These are phyloP conservation scores for Oryza glaberrima DNA, from an alignment of 176 grass and related monocot genomes.

Conservation along the genomic window DNA sequence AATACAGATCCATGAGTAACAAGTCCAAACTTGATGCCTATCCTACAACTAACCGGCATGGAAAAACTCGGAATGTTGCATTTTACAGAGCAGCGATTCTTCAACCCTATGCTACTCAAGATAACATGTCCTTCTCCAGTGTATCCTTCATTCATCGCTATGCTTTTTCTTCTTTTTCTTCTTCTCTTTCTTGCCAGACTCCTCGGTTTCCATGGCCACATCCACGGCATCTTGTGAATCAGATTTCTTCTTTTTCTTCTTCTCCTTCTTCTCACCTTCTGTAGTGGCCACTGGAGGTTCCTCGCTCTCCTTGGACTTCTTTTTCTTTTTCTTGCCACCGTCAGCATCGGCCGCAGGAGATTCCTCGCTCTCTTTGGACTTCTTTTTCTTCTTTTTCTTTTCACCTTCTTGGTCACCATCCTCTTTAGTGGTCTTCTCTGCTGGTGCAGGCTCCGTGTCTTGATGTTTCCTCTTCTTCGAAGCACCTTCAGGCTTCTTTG, in stretches of 20 bases:
- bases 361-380: conserved; percentile 43
- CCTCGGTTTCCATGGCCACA: conserved; percentile 34
- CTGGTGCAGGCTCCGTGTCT: conserved; percentile 17
- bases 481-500: conserved; percentile 45
- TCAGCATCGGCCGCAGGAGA: conserved; percentile 31
- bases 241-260: conserved; percentile 51
- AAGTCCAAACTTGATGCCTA: conserved; percentile 15
- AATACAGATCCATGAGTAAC: not conserved
- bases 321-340: conserved; percentile 59
- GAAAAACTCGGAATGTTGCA: not conserved
- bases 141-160: conserved; percentile 21
- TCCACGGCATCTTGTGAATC: conserved; percentile 19
- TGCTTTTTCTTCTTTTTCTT: conserved; percentile 55
- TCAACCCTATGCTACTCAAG: not conserved
- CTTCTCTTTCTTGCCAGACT: conserved; percentile 46
- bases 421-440: conserved; percentile 27
- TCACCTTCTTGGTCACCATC: conserved; percentile 30
- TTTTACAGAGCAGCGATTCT: conserved; percentile 23
- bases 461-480: conserved; percentile 61
- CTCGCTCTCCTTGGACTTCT: conserved; percentile 48
- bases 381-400: conserved; percentile 51
- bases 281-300: conserved; percentile 20
- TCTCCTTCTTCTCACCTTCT: conserved; percentile 41
- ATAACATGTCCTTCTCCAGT: not conserved
- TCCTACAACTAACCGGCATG: not conserved